phyloP scores from a whole-genome alignment of 306 rosid genomes.

The Gleditsia sinensis region DNA sequence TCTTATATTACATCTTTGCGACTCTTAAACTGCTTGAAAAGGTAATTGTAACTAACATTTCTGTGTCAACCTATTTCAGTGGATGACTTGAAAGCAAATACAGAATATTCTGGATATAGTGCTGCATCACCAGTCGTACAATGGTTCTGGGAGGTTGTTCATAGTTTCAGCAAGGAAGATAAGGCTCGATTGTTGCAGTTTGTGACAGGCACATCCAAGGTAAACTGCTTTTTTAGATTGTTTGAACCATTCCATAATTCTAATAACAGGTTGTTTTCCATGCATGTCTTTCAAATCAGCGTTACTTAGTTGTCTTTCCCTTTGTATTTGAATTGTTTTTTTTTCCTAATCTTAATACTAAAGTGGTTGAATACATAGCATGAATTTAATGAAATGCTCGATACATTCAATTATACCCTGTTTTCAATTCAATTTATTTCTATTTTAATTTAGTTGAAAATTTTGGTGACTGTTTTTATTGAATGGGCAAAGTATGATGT shows the following conservation, averaged over 20 bases:
- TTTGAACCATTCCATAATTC: too few species aligned
- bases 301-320: background rate
- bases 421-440: too few species aligned
- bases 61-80: conserved; percentile 53
- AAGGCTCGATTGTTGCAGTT: conserved; percentile 98
- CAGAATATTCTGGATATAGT: conserved; percentile 93
- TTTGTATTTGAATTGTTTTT: background rate
- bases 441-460: background rate
- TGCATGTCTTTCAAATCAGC: background rate
- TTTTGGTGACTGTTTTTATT: conserved; percentile 7
- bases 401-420: too few species aligned
- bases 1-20: background rate
- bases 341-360: background rate
- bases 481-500: conserved; percentile 1
- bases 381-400: too few species aligned
- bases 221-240: conserved; percentile 34
- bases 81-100: conserved; percentile 97
- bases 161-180: conserved; percentile 92
- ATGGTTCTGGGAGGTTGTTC: conserved; percentile 98
- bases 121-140: conserved; percentile 82
- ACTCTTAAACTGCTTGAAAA: background rate
- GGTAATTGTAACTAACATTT: conserved; percentile 29
- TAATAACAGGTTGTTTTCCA: too few species aligned
- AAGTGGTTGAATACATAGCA: conserved; percentile 1
- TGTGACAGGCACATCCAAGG: conserved; percentile 99